Evolutionary conservation across 2,329 filamentous ascomycete species (phyloP), one percentile per base, ranked within the genome.

Genomic region (Neopestalotiopsis clavispora): DNA sequence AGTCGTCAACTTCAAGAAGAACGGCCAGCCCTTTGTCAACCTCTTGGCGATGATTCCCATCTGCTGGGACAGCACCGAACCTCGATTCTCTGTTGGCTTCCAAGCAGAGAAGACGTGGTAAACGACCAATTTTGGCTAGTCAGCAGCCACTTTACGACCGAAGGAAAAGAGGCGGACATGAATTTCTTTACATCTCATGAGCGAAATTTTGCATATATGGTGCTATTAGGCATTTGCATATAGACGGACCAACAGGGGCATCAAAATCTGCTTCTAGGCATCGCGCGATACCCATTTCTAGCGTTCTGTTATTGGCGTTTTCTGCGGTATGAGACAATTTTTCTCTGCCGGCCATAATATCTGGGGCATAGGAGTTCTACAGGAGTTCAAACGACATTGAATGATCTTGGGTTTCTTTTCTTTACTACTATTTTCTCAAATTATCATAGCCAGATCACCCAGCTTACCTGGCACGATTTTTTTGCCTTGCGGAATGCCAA

Each of bases 31-130:
- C 0, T 97, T 97, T 76, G 91, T 91, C 84, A 97, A 97, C 74
- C 78, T 95, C 13, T 84, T 97, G 66, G 94, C 92, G n/a, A 94
- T 97, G 84, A 92, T 97, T 66, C 94, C 94, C 0, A 89, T 97
- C 42, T 82, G 84, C 1, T 92, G 90, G 86, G 89, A 93, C 56
- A 85, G 86, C 1, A 83, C 86, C 14, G 86, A 88, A 12, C 88
- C 89, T 70, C 90, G 90, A 70, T 95, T 92, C 76, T 94, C 91
- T 65, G 91, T 97, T 32, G 94, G 94, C 3, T 95, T 97, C 75
- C 90, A 94, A 77, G 91, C 93, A 34, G 92, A 81, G 67, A 78
- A 77, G 70, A 75, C 74, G 1, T 74, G 71, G 72, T 77, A 65
- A 59, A 28, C 23, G 3, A 28, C 23, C 23, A 28, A 28, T 3